Base-by-base conservation (phyloP, 805 yeast genomes). In the Teunomyces lycoperdinae region DNA sequence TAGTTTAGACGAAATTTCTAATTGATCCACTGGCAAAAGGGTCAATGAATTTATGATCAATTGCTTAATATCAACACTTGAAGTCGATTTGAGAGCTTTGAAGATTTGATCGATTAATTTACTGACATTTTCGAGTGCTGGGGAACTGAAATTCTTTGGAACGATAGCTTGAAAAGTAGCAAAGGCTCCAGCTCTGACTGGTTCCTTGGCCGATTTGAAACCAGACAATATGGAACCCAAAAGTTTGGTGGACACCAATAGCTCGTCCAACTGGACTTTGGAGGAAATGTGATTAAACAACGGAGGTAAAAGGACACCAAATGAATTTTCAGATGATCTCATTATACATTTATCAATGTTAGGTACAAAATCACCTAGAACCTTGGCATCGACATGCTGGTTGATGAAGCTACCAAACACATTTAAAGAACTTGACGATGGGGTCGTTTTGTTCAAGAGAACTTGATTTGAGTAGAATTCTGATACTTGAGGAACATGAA, bases 301-400 rank as follows among this genome's bases (percentile, higher is more conserved):
- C 9, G 74, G 71, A 3, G 83, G 78, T 2, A 86, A 61, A n/a
- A 84, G 61, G 14, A 58, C 54, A n/a, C 74, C 76, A 48, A 89
- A 78, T 0, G 88, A 79, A 33, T 71, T 64, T 58, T 89, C 97
- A 0, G 96, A 85, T 2, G 95, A 81, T 63, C 96, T 79, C 53
- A 91, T 71, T 43, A 85, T 73, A 0, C 91, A 79, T 60, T 86
- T 89, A 57, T 87, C 91, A 43, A 91, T 57, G 14, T 78, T 74
- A 1, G 95, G 89, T 5, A 81, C 64, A 13, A 86, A 57, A 5
- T 53, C 45, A 1, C 64, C 51, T 4, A 48, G 30, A 17, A 20
- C 24, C 27, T 39, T 41, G 16, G 60, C 62, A 3, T 65, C 60
- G 11, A 83, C 58, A 52, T 70, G 76, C 31, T 75, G 74, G 13